Conservation (phyloP, 2,329 filamentous ascomycete species). For the Knoxdaviesia capensis region DNA sequence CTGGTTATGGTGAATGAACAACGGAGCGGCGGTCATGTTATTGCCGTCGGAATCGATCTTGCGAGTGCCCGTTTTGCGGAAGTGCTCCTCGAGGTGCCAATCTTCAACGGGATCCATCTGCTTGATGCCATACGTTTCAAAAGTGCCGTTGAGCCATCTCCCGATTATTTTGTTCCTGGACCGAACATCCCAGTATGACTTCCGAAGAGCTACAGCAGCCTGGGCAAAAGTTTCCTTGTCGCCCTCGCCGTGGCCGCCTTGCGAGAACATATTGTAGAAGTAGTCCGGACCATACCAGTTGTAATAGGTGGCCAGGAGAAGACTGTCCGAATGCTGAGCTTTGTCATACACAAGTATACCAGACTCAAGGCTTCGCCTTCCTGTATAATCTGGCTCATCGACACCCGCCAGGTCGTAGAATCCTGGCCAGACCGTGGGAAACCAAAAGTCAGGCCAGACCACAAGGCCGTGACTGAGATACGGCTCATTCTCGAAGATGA, state of each 20-base stretch:
- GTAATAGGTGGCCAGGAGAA: slow-evolving; percentile 31
- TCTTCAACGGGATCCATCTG: slow-evolving; percentile 13
- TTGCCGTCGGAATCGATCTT: slow-evolving; percentile 5
- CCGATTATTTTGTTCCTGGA: slow-evolving; percentile 13
- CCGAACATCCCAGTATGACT: slow-evolving; percentile 18
- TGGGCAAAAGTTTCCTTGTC: slow-evolving; percentile 28
- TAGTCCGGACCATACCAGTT: slow-evolving; percentile 30
- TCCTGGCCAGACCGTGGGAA: slow-evolving; percentile 17
- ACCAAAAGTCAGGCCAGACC: slow-evolving; percentile 36
- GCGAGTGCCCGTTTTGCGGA: slow-evolving; percentile 3
- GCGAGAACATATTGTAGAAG: slow-evolving; percentile 27
- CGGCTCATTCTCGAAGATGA: slow-evolving; percentile 27
- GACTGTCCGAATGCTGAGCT: slow-evolving; percentile 19
- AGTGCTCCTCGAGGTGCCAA: slow-evolving; percentile 8
- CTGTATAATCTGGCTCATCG: slow-evolving; percentile 11
- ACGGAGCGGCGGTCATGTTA: slow-evolving; percentile 6
- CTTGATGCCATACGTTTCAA: slow-evolving; percentile 10
- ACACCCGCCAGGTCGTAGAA: slow-evolving; percentile 23
- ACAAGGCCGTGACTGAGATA: slow-evolving; percentile 30
- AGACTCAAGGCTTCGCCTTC: slow-evolving; percentile 21
- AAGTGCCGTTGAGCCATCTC: slow-evolving; percentile 10
- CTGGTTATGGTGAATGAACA: slow-evolving; percentile 18
- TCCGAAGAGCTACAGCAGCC: slow-evolving; percentile 19
- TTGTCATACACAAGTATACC: slow-evolving; percentile 29
- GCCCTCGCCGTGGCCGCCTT: slow-evolving; percentile 20